Evolutionary conservation across 1,139 yeast species (phyloP).

Genomic region (Saccharomycopsis hybrid): DNA sequence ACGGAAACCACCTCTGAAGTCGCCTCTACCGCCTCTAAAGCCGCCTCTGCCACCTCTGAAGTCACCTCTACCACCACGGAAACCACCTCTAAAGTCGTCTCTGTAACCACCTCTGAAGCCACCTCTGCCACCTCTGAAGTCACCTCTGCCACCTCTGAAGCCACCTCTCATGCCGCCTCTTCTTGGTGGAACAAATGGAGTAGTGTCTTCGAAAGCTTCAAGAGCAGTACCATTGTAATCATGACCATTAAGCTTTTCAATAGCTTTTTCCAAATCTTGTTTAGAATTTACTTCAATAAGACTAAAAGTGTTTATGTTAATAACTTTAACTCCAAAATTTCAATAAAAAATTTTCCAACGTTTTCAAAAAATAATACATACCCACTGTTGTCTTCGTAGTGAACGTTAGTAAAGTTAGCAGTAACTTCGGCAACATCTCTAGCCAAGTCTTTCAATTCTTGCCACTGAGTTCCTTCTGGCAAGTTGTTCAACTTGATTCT

Average conservation of each 20-base stretch:
- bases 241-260: conserved; percentile 61
- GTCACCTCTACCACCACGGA: conserved; percentile 23
- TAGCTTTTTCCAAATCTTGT: conserved; percentile 67
- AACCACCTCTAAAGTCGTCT: conserved; percentile 27
- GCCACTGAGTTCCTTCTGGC: conserved; percentile 79
- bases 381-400: conserved; percentile 45
- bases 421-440: conserved; percentile 60
- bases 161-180: conserved; percentile 42
- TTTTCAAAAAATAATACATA: background rate
- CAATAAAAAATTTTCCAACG: background rate
- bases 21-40: conserved; percentile 30
- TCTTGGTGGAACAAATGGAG: conserved; percentile 62
- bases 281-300: conserved; percentile 71
- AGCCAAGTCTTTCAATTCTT: conserved; percentile 75
- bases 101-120: conserved; percentile 27
- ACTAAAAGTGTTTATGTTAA: conserved; percentile 34
- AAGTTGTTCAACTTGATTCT: conserved; percentile 63
- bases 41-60: conserved; percentile 31
- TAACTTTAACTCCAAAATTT: too few species aligned
- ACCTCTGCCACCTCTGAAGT: conserved; percentile 28
- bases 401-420: conserved; percentile 69
- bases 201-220: conserved; percentile 72
- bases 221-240: conserved; percentile 64
- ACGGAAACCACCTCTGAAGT: conserved; percentile 28
- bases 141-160: conserved; percentile 33